These are phyloP conservation scores for Magnaporthales sp. DNA, from an alignment of 2,329 filamentous ascomycete genomes.

Conservation along the genomic window DNA sequence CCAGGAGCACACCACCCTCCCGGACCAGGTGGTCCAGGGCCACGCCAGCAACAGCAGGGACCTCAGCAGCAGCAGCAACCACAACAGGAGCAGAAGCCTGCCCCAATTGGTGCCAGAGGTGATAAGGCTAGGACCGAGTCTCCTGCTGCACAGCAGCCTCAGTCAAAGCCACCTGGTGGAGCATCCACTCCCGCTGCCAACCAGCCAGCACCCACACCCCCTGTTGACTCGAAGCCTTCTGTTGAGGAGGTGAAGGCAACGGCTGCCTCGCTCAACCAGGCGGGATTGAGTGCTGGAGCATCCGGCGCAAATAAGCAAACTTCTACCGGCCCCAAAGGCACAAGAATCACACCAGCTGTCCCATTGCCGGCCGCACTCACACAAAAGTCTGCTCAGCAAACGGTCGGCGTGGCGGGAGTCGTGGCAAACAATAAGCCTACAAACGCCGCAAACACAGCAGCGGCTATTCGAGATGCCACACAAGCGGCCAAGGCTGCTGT, in stretches of 20 bases:
- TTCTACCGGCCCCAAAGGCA: slow-evolving; percentile 39
- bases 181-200: slow-evolving; percentile 20
- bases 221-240: slow-evolving; percentile 61
- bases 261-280: slow-evolving; percentile 37
- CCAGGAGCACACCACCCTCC: slow-evolving; percentile 20
- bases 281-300: slow-evolving; percentile 21
- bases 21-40: slow-evolving; percentile 17
- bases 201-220: slow-evolving; percentile 47
- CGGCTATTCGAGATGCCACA: slow-evolving; percentile 56
- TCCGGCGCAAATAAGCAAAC: slow-evolving; percentile 27
- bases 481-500: slow-evolving; percentile 68
- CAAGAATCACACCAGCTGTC: slow-evolving; percentile 55
- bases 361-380: slow-evolving; percentile 45
- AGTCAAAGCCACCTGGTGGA: slow-evolving; percentile 36
- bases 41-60: slow-evolving; percentile 15
- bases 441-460: slow-evolving; percentile 25
- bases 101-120: slow-evolving; percentile 40
- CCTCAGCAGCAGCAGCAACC: slow-evolving; percentile 17
- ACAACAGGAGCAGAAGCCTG: slow-evolving; percentile 33
- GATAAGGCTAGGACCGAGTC: slow-evolving; percentile 35
- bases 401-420: not conserved
- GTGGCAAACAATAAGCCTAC: slow-evolving; percentile 12
- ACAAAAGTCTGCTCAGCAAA: slow-evolving; percentile 17
- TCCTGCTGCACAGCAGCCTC: slow-evolving; percentile 30
- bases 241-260: slow-evolving; percentile 43